phyloP scores from a whole-genome alignment of 2,329 filamentous ascomycete species.

The Dactylellina drechsleri region DNA sequence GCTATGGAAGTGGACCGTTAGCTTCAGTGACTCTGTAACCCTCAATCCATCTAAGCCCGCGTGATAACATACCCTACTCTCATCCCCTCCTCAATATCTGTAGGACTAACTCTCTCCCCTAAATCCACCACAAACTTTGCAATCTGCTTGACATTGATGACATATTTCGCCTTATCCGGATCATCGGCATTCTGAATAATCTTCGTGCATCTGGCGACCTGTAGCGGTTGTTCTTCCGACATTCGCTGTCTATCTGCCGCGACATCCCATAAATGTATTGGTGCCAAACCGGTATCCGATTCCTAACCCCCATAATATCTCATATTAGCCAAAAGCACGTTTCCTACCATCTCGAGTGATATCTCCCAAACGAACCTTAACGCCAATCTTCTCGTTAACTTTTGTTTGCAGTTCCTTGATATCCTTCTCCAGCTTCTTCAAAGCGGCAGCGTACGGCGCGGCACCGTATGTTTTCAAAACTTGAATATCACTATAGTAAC shows the following conservation, averaged over 20 bases:
- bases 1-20: slow-evolving; percentile 61
- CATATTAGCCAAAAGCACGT: slow-evolving; percentile 3
- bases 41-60: neutral
- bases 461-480: slow-evolving; percentile 99
- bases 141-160: slow-evolving; percentile 99
- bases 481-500: slow-evolving; percentile 83
- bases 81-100: slow-evolving; percentile 99
- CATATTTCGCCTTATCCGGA: slow-evolving; percentile 98
- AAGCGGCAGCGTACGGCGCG: slow-evolving; percentile 88
- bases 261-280: slow-evolving; percentile 98
- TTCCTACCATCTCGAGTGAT: neutral
- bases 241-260: slow-evolving; percentile 98
- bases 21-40: slow-evolving; percentile 1
- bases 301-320: slow-evolving; percentile 68
- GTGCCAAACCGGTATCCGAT: slow-evolving; percentile 97
- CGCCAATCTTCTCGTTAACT: slow-evolving; percentile 97
- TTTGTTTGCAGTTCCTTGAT: slow-evolving; percentile 99
- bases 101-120: slow-evolving; percentile 94
- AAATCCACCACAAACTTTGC: slow-evolving; percentile 99
- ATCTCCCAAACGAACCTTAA: slow-evolving; percentile 69
- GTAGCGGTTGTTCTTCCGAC: slow-evolving; percentile 96
- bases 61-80: slow-evolving; percentile 75
- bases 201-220: slow-evolving; percentile 98
- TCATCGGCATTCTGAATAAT: slow-evolving; percentile 98
- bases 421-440: slow-evolving; percentile 98